A percentile compares a stretch with the other conserved stretches of the same genome.
phyloP scores from a whole-genome alignment of 768 basidiomycete species.

The Auricularia sp. region DNA sequence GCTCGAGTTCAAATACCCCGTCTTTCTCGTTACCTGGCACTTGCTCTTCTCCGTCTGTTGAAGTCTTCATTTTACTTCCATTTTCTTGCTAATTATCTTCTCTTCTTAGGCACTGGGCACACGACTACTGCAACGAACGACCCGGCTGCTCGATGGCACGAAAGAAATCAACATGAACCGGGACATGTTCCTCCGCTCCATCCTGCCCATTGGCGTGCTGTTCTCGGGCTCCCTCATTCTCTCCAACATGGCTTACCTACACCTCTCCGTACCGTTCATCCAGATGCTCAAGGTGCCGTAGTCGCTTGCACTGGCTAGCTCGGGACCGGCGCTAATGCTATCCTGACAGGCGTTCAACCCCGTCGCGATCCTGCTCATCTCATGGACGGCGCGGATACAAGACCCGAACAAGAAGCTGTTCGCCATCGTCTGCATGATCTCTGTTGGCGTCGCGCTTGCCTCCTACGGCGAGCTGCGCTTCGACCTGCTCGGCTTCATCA shows the following conservation, averaged over 20 bases:
- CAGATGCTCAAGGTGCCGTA: conserved; percentile 74
- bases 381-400: conserved; percentile 80
- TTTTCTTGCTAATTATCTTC: conserved; percentile 9
- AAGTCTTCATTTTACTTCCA: conserved; percentile 20
- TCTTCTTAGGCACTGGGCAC: conserved; percentile 62
- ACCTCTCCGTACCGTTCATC: conserved; percentile 87
- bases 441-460: conserved; percentile 77
- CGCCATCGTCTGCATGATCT: conserved; percentile 84
- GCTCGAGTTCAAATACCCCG: conserved; percentile 78
- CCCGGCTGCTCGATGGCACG: conserved; percentile 60
- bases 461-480: conserved; percentile 85
- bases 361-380: conserved; percentile 86
- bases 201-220: conserved; percentile 86
- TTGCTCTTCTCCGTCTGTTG: conserved; percentile 47
- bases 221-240: conserved; percentile 89
- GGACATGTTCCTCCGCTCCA: conserved; percentile 70
- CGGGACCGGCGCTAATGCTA: not conserved
- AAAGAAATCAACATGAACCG: conserved; percentile 73
- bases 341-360: conserved; percentile 70
- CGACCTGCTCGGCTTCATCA: conserved; percentile 76
- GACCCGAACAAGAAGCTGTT: conserved; percentile 76
- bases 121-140: conserved; percentile 73
- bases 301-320: not conserved
- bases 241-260: conserved; percentile 87
- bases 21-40: conserved; percentile 89